These are phyloP conservation scores for Crithidia mellificae DNA, from an alignment of 208 protist genomes.

Conservation along the genomic window DNA sequence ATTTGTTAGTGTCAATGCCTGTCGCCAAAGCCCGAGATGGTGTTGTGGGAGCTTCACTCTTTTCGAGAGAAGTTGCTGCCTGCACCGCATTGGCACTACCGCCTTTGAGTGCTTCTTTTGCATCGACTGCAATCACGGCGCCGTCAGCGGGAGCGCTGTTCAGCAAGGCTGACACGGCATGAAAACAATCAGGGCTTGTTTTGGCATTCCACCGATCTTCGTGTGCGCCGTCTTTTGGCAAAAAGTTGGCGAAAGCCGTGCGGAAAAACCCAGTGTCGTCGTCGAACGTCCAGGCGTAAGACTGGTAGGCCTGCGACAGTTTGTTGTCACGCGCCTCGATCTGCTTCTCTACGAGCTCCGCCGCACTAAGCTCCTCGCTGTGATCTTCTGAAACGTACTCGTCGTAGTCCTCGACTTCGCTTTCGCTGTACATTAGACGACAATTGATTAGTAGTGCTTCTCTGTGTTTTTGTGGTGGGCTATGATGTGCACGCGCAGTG, in stretches of 20 bases:
- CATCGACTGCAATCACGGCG: neutral
- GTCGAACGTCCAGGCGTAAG: constrained; percentile 37
- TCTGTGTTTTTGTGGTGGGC: neutral
- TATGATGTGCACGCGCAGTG: too few relatives aligned
- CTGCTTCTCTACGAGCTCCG: neutral
- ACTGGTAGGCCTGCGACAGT: neutral
- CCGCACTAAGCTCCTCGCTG: constrained; percentile 2
- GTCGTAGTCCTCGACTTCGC: constrained; percentile 12
- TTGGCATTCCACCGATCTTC: constrained; percentile 6
- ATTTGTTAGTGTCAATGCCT: neutral
- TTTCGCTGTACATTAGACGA: constrained; percentile 33
- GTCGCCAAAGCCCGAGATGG: neutral
- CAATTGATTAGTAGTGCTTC: neutral
- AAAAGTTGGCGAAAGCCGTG: constrained; percentile 14
- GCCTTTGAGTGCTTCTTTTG: neutral
- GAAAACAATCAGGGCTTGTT: constrained; percentile 5
- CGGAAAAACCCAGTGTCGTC: constrained; percentile 29
- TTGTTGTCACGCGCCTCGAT: neutral
- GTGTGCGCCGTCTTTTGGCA: neutral
- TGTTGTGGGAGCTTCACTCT: neutral
- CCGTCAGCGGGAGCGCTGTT: neutral
- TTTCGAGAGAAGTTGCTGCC: too few relatives aligned
- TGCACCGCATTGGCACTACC: neutral
- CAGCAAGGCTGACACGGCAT: constrained; percentile 1
- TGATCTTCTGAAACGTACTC: neutral